Evolutionary conservation across 2,329 filamentous ascomycete genomes (phyloP).

Genomic region (Penicillium sp.): DNA sequence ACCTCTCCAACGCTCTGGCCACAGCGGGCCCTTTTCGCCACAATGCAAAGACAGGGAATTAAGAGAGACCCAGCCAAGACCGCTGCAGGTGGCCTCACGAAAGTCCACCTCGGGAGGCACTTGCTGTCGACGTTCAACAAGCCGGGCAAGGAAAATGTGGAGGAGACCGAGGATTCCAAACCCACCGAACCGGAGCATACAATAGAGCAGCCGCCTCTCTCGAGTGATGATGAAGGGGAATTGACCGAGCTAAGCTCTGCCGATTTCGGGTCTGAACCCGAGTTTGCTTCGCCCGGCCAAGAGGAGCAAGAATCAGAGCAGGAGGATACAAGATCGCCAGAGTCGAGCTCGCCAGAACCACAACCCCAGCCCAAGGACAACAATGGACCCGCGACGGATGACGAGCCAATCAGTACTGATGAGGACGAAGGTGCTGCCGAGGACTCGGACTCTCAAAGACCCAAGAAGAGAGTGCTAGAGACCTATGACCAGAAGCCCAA

Average conservation of each 20-base stretch:
- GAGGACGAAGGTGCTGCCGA: slow-evolving; percentile 30
- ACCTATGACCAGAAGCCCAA: slow-evolving; percentile 30
- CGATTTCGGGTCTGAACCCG: background rate
- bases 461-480: slow-evolving; percentile 7
- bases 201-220: background rate
- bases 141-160: slow-evolving; percentile 5
- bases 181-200: background rate
- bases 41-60: slow-evolving; percentile 20
- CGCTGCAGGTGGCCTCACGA: slow-evolving; percentile 28
- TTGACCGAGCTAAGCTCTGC: slow-evolving; percentile 1
- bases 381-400: slow-evolving; percentile 35
- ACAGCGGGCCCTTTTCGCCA: background rate
- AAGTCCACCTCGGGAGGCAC: slow-evolving; percentile 15
- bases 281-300: background rate
- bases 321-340: background rate
- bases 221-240: background rate
- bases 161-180: background rate
- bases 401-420: slow-evolving; percentile 38
- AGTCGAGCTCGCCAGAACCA: background rate
- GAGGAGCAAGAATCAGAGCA: background rate
- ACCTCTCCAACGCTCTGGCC: background rate
- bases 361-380: background rate
- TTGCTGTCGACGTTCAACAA: slow-evolving; percentile 32
- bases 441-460: slow-evolving; percentile 8
- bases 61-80: slow-evolving; percentile 33